A percentile compares a stretch with the other conserved stretches of the same genome.
These are phyloP conservation scores for Penicillium chermesinum DNA, from an alignment of 495 filamentous ascomycete genomes.

Conservation along the genomic window DNA sequence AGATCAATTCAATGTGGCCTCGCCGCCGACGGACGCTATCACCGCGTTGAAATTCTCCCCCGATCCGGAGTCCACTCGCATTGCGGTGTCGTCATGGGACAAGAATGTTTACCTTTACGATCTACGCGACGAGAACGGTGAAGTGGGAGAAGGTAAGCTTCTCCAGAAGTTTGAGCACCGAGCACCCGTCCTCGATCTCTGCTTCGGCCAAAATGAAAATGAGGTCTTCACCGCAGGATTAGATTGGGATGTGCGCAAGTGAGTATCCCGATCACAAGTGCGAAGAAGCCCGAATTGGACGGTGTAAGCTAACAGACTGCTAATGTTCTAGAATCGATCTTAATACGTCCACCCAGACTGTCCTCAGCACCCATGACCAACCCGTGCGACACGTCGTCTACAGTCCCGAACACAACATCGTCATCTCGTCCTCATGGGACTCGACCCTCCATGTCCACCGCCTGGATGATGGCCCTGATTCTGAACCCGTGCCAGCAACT, in stretches of 20 bases:
- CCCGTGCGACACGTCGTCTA: constrained; percentile 81
- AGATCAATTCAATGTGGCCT: constrained; percentile 45
- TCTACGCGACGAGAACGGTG: constrained; percentile 54
- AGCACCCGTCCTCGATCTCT: constrained; percentile 85
- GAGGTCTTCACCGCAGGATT: constrained; percentile 81
- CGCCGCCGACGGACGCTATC: constrained; percentile 81
- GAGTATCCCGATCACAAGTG: constrained; percentile 9
- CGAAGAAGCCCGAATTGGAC: background rate
- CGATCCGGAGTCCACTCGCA: constrained; percentile 53
- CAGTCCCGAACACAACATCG: constrained; percentile 64
- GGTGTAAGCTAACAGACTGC: constrained; percentile 9
- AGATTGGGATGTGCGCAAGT: constrained; percentile 81
- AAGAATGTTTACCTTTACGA: constrained; percentile 89
- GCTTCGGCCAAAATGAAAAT: constrained; percentile 73
- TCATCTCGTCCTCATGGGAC: constrained; percentile 94
- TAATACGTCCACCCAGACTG: constrained; percentile 61
- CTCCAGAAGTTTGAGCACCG: constrained; percentile 71
- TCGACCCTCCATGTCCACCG: constrained; percentile 79
- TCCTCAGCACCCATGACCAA: constrained; percentile 70
- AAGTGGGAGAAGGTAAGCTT: constrained; percentile 52
- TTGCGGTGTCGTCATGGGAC: constrained; percentile 94
- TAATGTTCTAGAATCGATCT: constrained; percentile 61
- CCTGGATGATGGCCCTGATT: constrained; percentile 38
- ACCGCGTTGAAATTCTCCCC: constrained; percentile 83
- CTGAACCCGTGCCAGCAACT: constrained; percentile 45